phyloP scores from a whole-genome alignment of 768 basidiomycete species.

The Leccinum uliginosum region DNA sequence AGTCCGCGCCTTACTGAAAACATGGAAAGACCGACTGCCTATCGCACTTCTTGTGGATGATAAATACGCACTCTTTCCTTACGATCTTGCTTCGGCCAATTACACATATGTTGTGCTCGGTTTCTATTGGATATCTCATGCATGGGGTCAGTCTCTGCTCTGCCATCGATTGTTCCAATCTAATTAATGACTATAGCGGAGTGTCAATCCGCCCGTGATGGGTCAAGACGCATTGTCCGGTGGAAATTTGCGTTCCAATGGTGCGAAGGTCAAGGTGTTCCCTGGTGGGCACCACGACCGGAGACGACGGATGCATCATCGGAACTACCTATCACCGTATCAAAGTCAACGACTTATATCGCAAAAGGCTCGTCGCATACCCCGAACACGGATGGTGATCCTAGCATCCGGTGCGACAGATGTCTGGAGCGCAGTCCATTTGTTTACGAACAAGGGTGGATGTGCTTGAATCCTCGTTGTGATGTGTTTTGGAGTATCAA shows the following conservation, averaged over 20 bases:
- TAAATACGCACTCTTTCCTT: slow-evolving; percentile 70
- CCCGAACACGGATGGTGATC: neutral
- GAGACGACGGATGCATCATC: neutral
- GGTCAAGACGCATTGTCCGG: slow-evolving; percentile 53
- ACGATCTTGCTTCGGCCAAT: slow-evolving; percentile 47
- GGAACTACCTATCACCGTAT: neutral
- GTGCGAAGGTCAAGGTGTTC: slow-evolving; percentile 65
- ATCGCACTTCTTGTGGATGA: slow-evolving; percentile 72
- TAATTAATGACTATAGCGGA: slow-evolving; percentile 45
- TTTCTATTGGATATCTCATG: slow-evolving; percentile 67
- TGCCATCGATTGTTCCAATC: slow-evolving; percentile 1
- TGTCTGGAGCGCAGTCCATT: slow-evolving; percentile 46
- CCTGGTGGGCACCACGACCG: slow-evolving; percentile 42
- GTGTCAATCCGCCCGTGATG: slow-evolving; percentile 48
- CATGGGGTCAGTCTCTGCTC: slow-evolving; percentile 35
- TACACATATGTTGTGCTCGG: slow-evolving; percentile 50
- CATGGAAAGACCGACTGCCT: slow-evolving; percentile 49
- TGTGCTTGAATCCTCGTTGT: slow-evolving; percentile 61
- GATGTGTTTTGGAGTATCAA: slow-evolving; percentile 47
- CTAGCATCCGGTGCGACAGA: slow-evolving; percentile 31
- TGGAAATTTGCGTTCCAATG: slow-evolving; percentile 85
- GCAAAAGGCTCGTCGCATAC: neutral
- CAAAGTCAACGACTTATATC: neutral
- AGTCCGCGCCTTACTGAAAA: slow-evolving; percentile 63
- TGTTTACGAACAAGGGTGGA: slow-evolving; percentile 56